Evolutionary conservation across 176 grass and related monocot genomes (phyloP).

Genomic region (Rhynchospora tenuis): DNA sequence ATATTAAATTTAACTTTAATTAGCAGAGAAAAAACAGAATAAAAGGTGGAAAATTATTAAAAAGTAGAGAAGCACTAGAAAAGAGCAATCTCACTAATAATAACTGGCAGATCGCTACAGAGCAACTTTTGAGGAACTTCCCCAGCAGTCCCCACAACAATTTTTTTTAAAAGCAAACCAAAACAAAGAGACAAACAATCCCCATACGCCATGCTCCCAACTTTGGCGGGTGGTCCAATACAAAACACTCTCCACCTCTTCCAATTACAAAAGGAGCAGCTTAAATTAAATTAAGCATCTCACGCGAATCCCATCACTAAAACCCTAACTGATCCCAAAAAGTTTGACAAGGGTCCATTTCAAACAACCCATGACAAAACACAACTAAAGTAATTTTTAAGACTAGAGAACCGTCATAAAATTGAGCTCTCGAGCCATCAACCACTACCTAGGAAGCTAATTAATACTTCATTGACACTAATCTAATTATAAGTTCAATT

Average conservation of each 20-base stretch:
- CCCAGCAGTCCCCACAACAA: neutral
- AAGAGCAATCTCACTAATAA: neutral
- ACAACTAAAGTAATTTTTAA: neutral
- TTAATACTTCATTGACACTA: neutral
- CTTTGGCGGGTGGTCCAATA: slow-evolving; percentile 20
- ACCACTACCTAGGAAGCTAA: neutral
- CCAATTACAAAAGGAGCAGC: neutral
- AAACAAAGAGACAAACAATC: neutral
- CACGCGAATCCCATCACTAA: neutral
- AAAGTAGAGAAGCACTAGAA: neutral
- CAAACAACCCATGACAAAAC: neutral
- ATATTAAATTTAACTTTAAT: too few species aligned
- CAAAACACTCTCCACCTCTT: slow-evolving; percentile 2
- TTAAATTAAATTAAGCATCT: neutral
- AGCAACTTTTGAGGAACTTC: neutral
- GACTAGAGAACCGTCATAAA: slow-evolving; percentile 10
- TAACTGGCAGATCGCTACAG: neutral
- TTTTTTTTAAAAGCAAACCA: neutral
- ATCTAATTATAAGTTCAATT: neutral
- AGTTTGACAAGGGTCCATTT: neutral
- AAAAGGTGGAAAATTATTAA: neutral
- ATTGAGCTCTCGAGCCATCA: slow-evolving; percentile 7
- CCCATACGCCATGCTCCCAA: neutral
- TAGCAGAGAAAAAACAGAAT: neutral
- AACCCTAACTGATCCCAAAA: neutral